A percentile compares a stretch with the other conserved stretches of the same genome.
Evolutionary conservation across 176 grass and related monocot genomes (phyloP).

Genomic region (Stipa capillata): DNA sequence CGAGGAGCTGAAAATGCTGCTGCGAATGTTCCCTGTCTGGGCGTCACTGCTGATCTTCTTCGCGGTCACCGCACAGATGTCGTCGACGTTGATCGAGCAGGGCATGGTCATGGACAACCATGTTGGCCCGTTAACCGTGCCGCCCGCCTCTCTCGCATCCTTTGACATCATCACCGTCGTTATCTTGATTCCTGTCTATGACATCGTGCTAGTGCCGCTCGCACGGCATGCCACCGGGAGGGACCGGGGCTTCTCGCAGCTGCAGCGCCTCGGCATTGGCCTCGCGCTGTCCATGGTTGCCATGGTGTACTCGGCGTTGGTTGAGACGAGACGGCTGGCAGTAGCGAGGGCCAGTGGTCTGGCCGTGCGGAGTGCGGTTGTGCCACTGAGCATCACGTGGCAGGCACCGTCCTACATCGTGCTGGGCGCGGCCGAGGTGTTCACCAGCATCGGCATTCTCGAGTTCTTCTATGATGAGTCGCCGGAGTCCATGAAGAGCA

Average conservation of each 20-base stretch:
- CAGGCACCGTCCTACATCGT: not conserved
- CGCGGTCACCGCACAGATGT: constrained; percentile 8
- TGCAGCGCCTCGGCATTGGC: constrained; percentile 21
- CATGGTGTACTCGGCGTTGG: constrained; percentile 9
- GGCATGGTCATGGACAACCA: constrained; percentile 13
- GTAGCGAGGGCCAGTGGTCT: not conserved
- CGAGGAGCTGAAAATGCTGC: constrained; percentile 39
- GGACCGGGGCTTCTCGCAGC: constrained; percentile 12
- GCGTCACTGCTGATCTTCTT: constrained; percentile 15
- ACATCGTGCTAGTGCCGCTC: constrained; percentile 19
- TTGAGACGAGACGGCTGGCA: constrained; percentile 10
- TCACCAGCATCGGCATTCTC: constrained; percentile 5
- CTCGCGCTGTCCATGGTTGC: not conserved
- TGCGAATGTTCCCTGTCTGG: constrained; percentile 35
- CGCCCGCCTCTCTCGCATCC: constrained; percentile 13
- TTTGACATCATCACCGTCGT: constrained; percentile 15
- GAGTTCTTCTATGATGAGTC: constrained; percentile 39
- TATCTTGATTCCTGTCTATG: constrained; percentile 12
- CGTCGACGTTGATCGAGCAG: constrained; percentile 32
- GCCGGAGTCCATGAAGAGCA: constrained; percentile 26
- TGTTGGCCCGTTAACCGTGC: constrained; percentile 11
- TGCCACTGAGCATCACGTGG: not conserved
- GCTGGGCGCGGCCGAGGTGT: constrained; percentile 14
- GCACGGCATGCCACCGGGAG: constrained; percentile 23
- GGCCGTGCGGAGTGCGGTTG: too few relatives aligned